Conservation (phyloP, 2,329 filamentous ascomycete genomes). For the Fusarium mexicanum region DNA sequence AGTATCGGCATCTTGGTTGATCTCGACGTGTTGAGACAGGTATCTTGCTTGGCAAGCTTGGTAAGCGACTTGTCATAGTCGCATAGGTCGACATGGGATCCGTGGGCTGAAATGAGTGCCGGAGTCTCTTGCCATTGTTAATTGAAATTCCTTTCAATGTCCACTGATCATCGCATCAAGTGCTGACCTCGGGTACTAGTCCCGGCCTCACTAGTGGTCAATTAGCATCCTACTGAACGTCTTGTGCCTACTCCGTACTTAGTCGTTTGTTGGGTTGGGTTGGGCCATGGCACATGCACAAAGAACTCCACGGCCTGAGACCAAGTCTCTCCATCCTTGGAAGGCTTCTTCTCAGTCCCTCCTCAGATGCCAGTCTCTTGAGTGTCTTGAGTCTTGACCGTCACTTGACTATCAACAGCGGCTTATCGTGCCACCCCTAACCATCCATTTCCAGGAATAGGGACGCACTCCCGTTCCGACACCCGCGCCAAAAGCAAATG, state of each 20-base stretch:
- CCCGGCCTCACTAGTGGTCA: slow-evolving; percentile 11
- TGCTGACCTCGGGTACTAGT: slow-evolving; percentile 27
- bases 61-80: slow-evolving; percentile 13
- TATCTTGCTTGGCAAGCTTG: slow-evolving; percentile 5
- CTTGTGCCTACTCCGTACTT: not conserved
- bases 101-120: slow-evolving; percentile 26
- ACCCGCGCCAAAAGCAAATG: slow-evolving; percentile 30
- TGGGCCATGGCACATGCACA: slow-evolving; percentile 4
- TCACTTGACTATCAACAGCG: slow-evolving; percentile 7
- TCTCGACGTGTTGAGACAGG: not conserved
- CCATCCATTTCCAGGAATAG: slow-evolving; percentile 5
- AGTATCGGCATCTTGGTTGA: not conserved
- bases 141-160: slow-evolving; percentile 3
- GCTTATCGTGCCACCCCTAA: slow-evolving; percentile 29
- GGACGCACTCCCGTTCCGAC: slow-evolving; percentile 23
- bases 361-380: not conserved
- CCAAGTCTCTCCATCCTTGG: slow-evolving; percentile 7
- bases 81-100: slow-evolving; percentile 4
- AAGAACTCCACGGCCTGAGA: slow-evolving; percentile 3
- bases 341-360: slow-evolving; percentile 27
- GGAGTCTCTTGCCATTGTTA: slow-evolving; percentile 7
- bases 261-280: slow-evolving; percentile 5
- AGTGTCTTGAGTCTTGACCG: not conserved
- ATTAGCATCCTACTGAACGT: slow-evolving; percentile 17
- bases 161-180: slow-evolving; percentile 32